Evolutionary conservation across 1,139 yeast genomes (phyloP).

Genomic region (Magnusiomyces suaveolens): DNA sequence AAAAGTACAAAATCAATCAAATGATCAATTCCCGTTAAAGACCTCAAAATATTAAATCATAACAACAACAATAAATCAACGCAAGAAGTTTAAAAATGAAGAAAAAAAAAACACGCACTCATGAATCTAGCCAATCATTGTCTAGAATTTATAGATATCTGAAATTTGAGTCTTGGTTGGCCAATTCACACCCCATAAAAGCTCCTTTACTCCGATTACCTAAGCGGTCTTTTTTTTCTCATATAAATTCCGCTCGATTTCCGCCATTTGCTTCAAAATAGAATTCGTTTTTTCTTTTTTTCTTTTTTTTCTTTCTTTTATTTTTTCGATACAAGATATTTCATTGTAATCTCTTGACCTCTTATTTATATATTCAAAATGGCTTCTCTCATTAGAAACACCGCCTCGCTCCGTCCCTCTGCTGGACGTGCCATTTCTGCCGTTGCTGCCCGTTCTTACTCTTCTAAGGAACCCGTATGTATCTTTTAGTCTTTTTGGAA

Average conservation of each 20-base stretch:
- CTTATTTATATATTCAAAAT: slow-evolving; percentile 6
- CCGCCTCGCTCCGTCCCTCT: slow-evolving; percentile 14
- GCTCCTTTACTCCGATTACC: background rate
- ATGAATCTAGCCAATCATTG: background rate
- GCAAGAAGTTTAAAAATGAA: background rate
- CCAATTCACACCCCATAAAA: background rate
- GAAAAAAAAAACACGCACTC: no score
- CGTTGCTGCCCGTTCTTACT: slow-evolving; percentile 20
- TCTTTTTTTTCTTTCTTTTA: background rate
- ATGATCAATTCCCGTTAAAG: no score
- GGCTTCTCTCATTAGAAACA: slow-evolving; percentile 15
- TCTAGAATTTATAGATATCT: background rate
- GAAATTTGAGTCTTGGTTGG: background rate
- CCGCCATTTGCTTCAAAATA: background rate
- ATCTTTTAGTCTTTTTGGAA: background rate
- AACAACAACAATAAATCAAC: background rate
- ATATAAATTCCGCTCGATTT: background rate
- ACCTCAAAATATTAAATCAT: no score
- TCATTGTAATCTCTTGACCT: background rate
- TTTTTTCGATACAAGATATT: no score
- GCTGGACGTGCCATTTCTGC: slow-evolving; percentile 14
- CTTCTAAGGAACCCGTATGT: slow-evolving; percentile 26
- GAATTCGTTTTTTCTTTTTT: background rate
- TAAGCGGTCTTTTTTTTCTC: background rate
- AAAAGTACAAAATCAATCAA: no score